A percentile compares a stretch with the other conserved stretches of the same genome.
These are phyloP conservation scores for Lenwebbia sp. DNA, from an alignment of 345 rosid genomes.

Conservation along the genomic window DNA sequence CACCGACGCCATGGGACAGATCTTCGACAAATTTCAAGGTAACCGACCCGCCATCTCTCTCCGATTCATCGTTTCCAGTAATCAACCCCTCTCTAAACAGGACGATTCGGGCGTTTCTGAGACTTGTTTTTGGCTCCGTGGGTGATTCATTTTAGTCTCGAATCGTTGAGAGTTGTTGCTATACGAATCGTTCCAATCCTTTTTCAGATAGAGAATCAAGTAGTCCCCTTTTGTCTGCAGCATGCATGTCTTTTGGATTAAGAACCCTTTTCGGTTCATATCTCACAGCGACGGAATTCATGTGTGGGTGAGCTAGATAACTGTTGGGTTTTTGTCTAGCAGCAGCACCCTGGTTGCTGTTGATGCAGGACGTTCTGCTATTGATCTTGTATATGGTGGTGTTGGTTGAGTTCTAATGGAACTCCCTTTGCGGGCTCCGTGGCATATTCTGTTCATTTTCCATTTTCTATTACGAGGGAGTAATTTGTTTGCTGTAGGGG, in stretches of 20 bases:
- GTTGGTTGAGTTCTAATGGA: neutral
- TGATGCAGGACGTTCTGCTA: neutral
- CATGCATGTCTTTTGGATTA: neutral
- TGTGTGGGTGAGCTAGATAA: neutral
- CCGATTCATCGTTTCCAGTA: neutral
- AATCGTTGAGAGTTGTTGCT: neutral
- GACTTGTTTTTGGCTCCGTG: neutral
- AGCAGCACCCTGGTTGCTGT: neutral
- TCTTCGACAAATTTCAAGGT: conserved; percentile 64
- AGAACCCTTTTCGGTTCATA: neutral
- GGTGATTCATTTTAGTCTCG: neutral
- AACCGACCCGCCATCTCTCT: neutral
- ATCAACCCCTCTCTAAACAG: neutral
- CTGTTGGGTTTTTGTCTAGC: neutral
- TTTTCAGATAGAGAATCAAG: neutral
- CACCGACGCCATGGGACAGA: conserved; percentile 57
- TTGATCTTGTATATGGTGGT: neutral
- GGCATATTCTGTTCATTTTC: neutral
- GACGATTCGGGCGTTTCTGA: neutral
- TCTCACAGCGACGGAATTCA: neutral
- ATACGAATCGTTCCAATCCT: too few relatives aligned
- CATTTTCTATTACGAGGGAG: neutral
- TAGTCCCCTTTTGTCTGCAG: neutral
- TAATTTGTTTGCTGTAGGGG: neutral
- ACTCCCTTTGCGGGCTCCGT: too few relatives aligned